Evolutionary conservation across 2,329 filamentous ascomycete genomes (phyloP).

Genomic region (Leptographium radiaticola): DNA sequence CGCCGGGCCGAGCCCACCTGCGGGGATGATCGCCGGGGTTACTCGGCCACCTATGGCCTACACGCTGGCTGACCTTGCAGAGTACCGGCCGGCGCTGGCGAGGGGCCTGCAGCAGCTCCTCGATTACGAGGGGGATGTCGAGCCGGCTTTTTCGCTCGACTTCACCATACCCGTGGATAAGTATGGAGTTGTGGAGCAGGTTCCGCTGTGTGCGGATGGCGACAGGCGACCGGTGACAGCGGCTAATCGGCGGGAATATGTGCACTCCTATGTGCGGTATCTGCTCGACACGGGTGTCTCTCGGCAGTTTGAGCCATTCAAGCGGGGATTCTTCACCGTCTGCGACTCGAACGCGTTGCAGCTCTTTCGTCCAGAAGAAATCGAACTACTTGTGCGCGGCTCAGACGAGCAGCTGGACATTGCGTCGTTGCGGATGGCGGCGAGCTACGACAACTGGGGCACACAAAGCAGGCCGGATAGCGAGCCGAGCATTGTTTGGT

Average conservation of each 20-base stretch:
- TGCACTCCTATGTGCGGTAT: slow-evolving; percentile 71
- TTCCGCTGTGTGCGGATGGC: slow-evolving; percentile 63
- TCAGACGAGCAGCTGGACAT: slow-evolving; percentile 78
- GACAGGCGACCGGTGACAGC: slow-evolving; percentile 71
- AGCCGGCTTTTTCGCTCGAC: slow-evolving; percentile 66
- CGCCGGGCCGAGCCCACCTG: slow-evolving; percentile 51
- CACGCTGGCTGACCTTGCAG: slow-evolving; percentile 68
- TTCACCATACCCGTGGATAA: slow-evolving; percentile 67
- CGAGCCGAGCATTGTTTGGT: slow-evolving; percentile 66
- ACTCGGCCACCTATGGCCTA: slow-evolving; percentile 54
- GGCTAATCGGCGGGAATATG: slow-evolving; percentile 70
- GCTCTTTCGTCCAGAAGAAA: slow-evolving; percentile 81
- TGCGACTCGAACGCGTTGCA: slow-evolving; percentile 80
- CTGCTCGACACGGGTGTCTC: slow-evolving; percentile 65
- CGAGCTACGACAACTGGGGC: slow-evolving; percentile 72
- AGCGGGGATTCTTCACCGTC: slow-evolving; percentile 84
- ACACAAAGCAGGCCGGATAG: slow-evolving; percentile 37
- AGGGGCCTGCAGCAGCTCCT: slow-evolving; percentile 63
- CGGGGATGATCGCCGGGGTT: slow-evolving; percentile 36
- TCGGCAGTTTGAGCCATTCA: slow-evolving; percentile 86
- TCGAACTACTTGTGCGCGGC: slow-evolving; percentile 74
- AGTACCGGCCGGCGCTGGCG: slow-evolving; percentile 66
- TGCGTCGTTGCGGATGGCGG: slow-evolving; percentile 58
- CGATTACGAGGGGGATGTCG: slow-evolving; percentile 74
- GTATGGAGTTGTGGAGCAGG: slow-evolving; percentile 54